These are phyloP conservation scores for Aspergillus steynii DNA, from an alignment of 495 filamentous ascomycete genomes.

Conservation along the genomic window DNA sequence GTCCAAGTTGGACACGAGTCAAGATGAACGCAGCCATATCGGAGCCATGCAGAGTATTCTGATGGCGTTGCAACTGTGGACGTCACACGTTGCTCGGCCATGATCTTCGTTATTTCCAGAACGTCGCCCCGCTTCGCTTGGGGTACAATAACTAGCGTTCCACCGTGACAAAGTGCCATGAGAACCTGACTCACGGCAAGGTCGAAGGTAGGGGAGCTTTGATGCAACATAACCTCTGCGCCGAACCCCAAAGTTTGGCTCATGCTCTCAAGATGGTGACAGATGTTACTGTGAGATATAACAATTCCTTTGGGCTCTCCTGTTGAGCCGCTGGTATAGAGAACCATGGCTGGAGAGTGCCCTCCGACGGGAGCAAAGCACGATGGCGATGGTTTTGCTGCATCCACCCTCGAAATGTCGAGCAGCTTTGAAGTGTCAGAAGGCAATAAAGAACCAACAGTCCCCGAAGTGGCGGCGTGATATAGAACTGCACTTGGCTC, in stretches of 20 bases:
- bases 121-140: constrained; percentile 31
- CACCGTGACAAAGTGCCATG: constrained; percentile 31
- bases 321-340: constrained; percentile 46
- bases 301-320: constrained; percentile 41
- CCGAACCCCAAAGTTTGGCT: constrained; percentile 22
- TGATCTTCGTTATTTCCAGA: constrained; percentile 32
- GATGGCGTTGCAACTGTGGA: constrained; percentile 41
- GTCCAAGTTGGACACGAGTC: neutral
- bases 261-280: constrained; percentile 30
- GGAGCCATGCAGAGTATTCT: constrained; percentile 40
- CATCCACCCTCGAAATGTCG: neutral
- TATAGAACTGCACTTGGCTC: neutral
- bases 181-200: constrained; percentile 36
- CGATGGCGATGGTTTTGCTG: neutral
- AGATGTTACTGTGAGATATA: constrained; percentile 30
- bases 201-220: constrained; percentile 45
- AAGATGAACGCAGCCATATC: constrained; percentile 24
- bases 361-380: constrained; percentile 9
- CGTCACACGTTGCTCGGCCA: constrained; percentile 34
- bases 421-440: neutral
- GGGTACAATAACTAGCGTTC: constrained; percentile 25
- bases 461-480: neutral
- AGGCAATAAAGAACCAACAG: neutral
- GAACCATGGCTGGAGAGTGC: constrained; percentile 24
- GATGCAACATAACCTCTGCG: constrained; percentile 39